Evolutionary conservation across 169 alveolate genomes (phyloP).

Genomic region (Cryptosporidium xiaoi): DNA sequence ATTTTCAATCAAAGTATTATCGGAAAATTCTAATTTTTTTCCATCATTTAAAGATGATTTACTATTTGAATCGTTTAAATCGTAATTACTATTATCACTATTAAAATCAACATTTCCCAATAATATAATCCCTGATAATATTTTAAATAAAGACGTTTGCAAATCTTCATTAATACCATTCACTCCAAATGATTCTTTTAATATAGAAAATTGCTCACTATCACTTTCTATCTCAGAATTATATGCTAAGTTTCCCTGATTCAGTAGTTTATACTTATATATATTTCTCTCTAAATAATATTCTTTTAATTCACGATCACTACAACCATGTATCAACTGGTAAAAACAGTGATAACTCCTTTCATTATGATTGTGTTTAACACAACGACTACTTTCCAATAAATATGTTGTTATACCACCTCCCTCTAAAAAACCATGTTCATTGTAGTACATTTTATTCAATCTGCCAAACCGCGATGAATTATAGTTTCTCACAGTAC

Average conservation of each 20-base stretch:
- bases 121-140: conserved; percentile 81
- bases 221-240: conserved; percentile 83
- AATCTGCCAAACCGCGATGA: conserved; percentile 92
- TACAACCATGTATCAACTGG: conserved; percentile 81
- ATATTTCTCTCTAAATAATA: conserved; percentile 53
- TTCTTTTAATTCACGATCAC: conserved; percentile 41
- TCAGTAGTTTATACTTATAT: conserved; percentile 22
- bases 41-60: conserved; percentile 4
- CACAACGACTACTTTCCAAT: conserved; percentile 90
- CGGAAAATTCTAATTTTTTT: conserved; percentile 14
- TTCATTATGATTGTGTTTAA: conserved; percentile 84
- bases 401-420: conserved; percentile 85
- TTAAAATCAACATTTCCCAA: conserved; percentile 87
- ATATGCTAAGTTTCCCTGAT: conserved; percentile 79
- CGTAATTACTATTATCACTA: conserved; percentile 29
- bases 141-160: conserved; percentile 77
- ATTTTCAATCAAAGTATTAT: conserved; percentile 2
- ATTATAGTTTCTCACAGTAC: conserved; percentile 91
- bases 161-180: conserved; percentile 81
- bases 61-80: neutral
- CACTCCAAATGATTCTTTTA: conserved; percentile 82
- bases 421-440: conserved; percentile 84
- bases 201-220: conserved; percentile 79
- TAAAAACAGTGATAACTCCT: conserved; percentile 90
- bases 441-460: conserved; percentile 81